Base-by-base conservation (phyloP, 2,329 filamentous ascomycete species). In the Coniochaeta sp. region DNA sequence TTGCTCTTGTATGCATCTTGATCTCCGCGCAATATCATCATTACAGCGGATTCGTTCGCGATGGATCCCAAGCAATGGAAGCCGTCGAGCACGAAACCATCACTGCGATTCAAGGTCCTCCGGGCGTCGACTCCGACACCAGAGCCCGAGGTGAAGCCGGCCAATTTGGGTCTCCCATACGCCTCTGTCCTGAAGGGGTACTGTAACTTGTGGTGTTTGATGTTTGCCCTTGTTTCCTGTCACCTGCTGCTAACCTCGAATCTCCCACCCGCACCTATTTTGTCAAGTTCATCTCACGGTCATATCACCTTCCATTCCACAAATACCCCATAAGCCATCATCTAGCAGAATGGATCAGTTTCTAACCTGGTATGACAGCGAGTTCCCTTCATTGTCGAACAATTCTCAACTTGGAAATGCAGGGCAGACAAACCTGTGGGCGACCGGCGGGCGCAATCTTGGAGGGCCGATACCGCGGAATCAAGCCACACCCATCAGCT, bases 381-480 rank as follows among this genome's bases (percentile, higher is more conserved):
- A 89, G 68, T 89, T 89, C 59, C 86, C 86, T 9, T 86, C 85
- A 24, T 72, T 89, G 65, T 87, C 84, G 58, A 86, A 84, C 67
- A 86, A 82, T 64, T 76, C 82, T 52, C 82, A 84, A 67, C 71
- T 84, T 50, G 73, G 79, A 31, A 81, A 72, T 61, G 71, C 77
- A 7, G 79, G 70, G 54, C 79, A 79, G 63, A 73, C 78, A 16
- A 81, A 81, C 6, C 76, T 86, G 72, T 86, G 83, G 83, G 79
- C 81, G 47, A 74, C 76, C 28, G 75, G 76, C 63, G 78, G 77
- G 7, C 76, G 83, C 63, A 80, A 74, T 61, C 71, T 83, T 60
- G 75, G 74, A 52, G 80, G 76, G 1, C 76, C 76, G 31, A 74
- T 81, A 62, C 81, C 80, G 64, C 77, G 83, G 60, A 82, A 78